Conservation (phyloP, 495 filamentous ascomycete genomes). For the Penicillium turbatum region DNA sequence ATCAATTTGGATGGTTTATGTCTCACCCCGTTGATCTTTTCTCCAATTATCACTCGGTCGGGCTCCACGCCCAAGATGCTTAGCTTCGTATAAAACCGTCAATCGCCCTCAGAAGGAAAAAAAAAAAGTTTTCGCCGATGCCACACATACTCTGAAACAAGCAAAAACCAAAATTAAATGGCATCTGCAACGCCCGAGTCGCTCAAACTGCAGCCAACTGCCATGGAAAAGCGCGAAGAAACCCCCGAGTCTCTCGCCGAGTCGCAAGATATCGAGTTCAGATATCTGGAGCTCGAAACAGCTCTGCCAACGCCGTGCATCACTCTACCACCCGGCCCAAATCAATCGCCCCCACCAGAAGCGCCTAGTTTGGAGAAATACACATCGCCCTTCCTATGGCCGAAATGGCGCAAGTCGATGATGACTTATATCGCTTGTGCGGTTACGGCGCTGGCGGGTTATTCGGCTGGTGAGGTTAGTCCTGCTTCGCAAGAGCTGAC, state of each 20-base stretch:
- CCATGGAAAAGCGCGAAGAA: constrained; percentile 17
- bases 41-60: background rate
- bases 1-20: background rate
- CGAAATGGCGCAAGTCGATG: constrained; percentile 59
- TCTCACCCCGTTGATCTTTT: background rate
- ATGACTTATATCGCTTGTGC: constrained; percentile 71
- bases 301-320: constrained; percentile 55
- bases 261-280: constrained; percentile 51
- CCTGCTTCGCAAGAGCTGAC: constrained; percentile 60
- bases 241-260: constrained; percentile 18
- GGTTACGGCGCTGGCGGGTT: constrained; percentile 74
- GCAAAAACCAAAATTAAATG: no score
- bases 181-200: background rate
- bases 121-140: background rate
- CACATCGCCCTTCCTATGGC: constrained; percentile 72
- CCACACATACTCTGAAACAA: no score
- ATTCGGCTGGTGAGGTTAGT: constrained; percentile 76
- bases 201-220: background rate
- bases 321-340: constrained; percentile 26
- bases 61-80: constrained; percentile 3
- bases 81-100: background rate
- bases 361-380: constrained; percentile 64
- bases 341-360: constrained; percentile 43
- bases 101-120: background rate
- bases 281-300: constrained; percentile 73